Evolutionary conservation across 441 rosid genomes (phyloP).

Genomic region (Corymbia calophylla): DNA sequence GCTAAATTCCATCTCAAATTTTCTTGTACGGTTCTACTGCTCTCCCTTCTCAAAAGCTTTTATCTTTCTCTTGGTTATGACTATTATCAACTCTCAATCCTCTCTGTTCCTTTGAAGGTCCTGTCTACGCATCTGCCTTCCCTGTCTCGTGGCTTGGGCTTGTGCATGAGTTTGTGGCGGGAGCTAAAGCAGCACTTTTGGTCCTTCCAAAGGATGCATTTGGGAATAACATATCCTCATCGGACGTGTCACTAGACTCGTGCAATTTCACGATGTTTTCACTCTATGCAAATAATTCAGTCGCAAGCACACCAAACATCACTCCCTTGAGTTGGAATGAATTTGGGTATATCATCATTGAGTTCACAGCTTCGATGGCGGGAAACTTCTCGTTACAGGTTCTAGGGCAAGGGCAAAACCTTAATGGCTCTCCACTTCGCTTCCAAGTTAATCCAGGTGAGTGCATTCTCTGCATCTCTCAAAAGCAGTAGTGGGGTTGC

Average conservation of each 20-base stretch:
- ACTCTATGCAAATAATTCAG: slow-evolving; percentile 42
- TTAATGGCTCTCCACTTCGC: slow-evolving; percentile 62
- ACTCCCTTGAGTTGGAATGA: slow-evolving; percentile 42
- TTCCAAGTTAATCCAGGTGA: slow-evolving; percentile 73
- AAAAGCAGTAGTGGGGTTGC: not conserved
- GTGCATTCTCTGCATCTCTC: not conserved
- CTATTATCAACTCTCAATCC: not conserved
- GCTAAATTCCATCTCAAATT: not conserved
- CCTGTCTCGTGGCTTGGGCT: slow-evolving; percentile 65
- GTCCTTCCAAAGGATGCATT: slow-evolving; percentile 82
- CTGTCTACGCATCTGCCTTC: slow-evolving; percentile 50
- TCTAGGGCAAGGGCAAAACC: slow-evolving; percentile 38
- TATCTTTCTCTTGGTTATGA: not conserved
- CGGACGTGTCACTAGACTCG: slow-evolving; percentile 22
- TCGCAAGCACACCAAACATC: slow-evolving; percentile 23
- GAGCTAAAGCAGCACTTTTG: slow-evolving; percentile 40
- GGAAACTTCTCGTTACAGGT: slow-evolving; percentile 51
- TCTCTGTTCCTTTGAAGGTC: slow-evolving; percentile 30
- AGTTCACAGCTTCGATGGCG: slow-evolving; percentile 37
- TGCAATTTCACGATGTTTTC: slow-evolving; percentile 36
- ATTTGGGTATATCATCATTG: slow-evolving; percentile 40
- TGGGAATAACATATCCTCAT: slow-evolving; percentile 63
- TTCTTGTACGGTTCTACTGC: not conserved
- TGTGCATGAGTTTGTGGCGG: slow-evolving; percentile 55
- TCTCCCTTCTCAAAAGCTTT: not conserved